Percentiles rank a stretch among this genome's conserved stretches.
Conservation (phyloP, 768 basidiomycete species). For the Zangia roseola region DNA sequence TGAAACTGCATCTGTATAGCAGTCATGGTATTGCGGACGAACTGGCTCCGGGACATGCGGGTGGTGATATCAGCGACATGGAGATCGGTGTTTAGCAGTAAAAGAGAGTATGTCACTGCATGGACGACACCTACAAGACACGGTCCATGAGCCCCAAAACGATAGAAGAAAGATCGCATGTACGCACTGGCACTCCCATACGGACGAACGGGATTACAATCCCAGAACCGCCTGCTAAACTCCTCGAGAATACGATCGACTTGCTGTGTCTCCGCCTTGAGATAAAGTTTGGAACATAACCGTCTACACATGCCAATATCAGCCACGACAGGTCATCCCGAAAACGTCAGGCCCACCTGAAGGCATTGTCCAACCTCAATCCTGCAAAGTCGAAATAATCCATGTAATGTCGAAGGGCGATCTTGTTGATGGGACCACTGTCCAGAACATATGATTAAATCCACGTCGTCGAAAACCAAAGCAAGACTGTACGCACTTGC, state of each 20-base stretch:
- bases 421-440: constrained; percentile 76
- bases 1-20: constrained; percentile 81
- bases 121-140: constrained; percentile 78
- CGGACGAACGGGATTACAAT: constrained; percentile 79
- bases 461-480: neutral
- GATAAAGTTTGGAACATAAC: constrained; percentile 86
- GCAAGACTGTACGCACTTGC: constrained; percentile 61
- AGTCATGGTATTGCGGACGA: constrained; percentile 87
- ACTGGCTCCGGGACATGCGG: constrained; percentile 91
- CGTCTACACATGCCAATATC: constrained; percentile 44
- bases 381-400: constrained; percentile 85
- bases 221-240: constrained; percentile 88
- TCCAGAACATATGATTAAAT: constrained; percentile 1
- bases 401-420: constrained; percentile 78
- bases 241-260: constrained; percentile 94
- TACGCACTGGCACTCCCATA: constrained; percentile 83
- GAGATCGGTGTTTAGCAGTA: constrained; percentile 95
- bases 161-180: neutral
- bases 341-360: constrained; percentile 54
- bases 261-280: constrained; percentile 97
- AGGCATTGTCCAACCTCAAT: constrained; percentile 83
- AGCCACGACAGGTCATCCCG: neutral
- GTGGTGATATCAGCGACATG: constrained; percentile 88
- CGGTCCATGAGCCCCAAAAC: constrained; percentile 4
- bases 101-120: constrained; percentile 86